phyloP scores from a whole-genome alignment of 495 filamentous ascomycete genomes.

The Chlorociboria aeruginascens region DNA sequence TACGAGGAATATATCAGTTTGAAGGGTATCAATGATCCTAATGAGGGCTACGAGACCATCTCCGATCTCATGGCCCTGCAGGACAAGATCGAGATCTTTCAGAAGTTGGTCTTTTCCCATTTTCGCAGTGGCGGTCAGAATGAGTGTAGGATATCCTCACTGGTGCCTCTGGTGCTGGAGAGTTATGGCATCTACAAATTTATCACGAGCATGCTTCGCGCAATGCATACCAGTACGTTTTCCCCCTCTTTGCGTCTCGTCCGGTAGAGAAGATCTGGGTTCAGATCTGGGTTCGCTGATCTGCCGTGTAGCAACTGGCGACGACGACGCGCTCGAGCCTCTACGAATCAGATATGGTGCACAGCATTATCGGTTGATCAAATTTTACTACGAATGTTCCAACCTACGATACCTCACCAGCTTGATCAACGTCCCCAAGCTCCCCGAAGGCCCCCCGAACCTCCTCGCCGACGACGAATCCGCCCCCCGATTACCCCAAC shows the following conservation, averaged over 20 bases:
- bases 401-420: constrained; percentile 93
- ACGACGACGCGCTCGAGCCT: constrained; percentile 88
- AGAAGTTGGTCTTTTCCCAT: constrained; percentile 95
- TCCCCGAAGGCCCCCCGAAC: constrained; percentile 88
- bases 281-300: constrained; percentile 1
- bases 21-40: constrained; percentile 96
- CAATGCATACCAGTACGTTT: constrained; percentile 88
- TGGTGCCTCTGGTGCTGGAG: constrained; percentile 90
- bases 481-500: constrained; percentile 67
- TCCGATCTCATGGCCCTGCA: constrained; percentile 92
- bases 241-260: too few relatives aligned
- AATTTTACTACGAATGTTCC: constrained; percentile 98
- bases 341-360: constrained; percentile 81
- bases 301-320: constrained; percentile 76
- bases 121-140: constrained; percentile 86
- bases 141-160: constrained; percentile 87
- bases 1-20: constrained; percentile 98
- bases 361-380: constrained; percentile 88
- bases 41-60: constrained; percentile 98
- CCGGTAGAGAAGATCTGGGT: too few relatives aligned
- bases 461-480: constrained; percentile 74
- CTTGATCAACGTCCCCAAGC: constrained; percentile 88
- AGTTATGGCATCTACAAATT: constrained; percentile 98
- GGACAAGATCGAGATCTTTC: constrained; percentile 95
- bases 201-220: constrained; percentile 85